phyloP scores from a whole-genome alignment of 192 early-diverging fungal species.

The Chytriomyces hyalinus region DNA sequence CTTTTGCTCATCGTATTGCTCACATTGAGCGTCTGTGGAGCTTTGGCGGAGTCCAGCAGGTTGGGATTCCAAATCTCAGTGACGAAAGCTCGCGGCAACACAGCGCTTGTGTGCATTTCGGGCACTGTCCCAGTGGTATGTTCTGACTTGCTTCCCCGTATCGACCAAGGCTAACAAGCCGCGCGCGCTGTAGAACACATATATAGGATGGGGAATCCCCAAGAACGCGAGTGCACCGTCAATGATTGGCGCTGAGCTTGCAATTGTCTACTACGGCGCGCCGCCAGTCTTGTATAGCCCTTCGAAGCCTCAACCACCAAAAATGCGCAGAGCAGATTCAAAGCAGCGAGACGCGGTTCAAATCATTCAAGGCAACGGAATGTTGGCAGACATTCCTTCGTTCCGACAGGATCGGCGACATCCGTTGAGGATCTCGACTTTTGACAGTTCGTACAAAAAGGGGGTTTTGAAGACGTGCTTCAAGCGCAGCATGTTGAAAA shows the following conservation, averaged over 20 bases:
- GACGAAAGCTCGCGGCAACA: background rate
- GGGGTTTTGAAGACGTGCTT: constrained; percentile 7
- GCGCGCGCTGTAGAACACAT: constrained; percentile 6
- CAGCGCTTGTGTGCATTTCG: background rate
- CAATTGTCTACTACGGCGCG: background rate
- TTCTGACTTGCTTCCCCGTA: background rate
- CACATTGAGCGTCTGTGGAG: too few relatives aligned
- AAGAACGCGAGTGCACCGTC: background rate
- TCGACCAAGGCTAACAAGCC: background rate
- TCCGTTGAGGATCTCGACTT: background rate
- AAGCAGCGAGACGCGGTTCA: background rate
- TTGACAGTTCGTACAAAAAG: background rate
- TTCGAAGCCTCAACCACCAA: too few relatives aligned
- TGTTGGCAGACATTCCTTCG: background rate
- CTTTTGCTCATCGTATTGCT: too few relatives aligned
- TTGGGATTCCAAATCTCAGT: background rate
- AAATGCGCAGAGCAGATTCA: too few relatives aligned
- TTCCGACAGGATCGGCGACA: background rate
- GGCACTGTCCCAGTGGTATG: constrained; percentile 1
- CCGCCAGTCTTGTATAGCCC: too few relatives aligned
- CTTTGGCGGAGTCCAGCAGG: too few relatives aligned
- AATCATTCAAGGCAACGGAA: background rate
- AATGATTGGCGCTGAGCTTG: background rate
- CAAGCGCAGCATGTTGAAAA: background rate
- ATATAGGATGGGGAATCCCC: constrained; percentile 11